These are phyloP conservation scores for Parmales sp. DNA, from an alignment of 108 stramenopile species.

Conservation along the genomic window DNA sequence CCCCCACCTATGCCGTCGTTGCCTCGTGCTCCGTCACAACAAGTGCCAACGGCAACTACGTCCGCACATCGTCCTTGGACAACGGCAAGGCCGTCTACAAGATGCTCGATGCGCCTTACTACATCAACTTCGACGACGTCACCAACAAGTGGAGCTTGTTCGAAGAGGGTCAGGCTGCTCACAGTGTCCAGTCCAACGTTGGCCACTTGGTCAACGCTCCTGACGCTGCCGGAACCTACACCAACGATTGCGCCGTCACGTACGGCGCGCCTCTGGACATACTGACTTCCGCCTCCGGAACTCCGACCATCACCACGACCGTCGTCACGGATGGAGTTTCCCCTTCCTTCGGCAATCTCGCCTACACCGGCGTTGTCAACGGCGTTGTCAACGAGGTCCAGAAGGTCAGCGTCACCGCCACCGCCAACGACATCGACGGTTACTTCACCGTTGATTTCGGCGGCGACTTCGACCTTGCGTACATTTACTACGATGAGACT, in stretches of 20 bases:
- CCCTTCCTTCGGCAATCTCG: constrained; percentile 4
- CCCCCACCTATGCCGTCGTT: not conserved
- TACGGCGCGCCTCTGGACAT: not conserved
- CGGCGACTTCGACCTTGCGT: not conserved
- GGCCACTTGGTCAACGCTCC: constrained; percentile 4
- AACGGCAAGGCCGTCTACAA: not conserved
- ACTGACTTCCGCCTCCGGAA: not conserved
- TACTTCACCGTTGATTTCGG: constrained; percentile 11
- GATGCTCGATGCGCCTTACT: not conserved
- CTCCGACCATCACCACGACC: not conserved
- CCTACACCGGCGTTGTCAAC: not conserved
- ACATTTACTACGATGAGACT: constrained; percentile 1
- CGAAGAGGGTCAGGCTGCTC: not conserved
- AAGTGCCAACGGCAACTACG: not conserved
- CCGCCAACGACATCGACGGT: constrained; percentile 7
- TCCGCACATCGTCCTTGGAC: not conserved
- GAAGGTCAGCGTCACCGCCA: constrained; percentile 10
- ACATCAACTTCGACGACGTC: not conserved
- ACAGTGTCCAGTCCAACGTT: not conserved
- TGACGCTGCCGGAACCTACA: not conserved
- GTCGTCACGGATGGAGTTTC: not conserved
- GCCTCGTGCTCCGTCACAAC: not conserved
- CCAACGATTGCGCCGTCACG: not conserved
- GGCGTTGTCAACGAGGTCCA: constrained; percentile 8
- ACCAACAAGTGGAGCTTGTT: not conserved